Evolutionary conservation across 371 early-diverging fungal genomes (phyloP), one percentile per base, ranked within the genome.

Genomic region (Smittium mucronatum): DNA sequence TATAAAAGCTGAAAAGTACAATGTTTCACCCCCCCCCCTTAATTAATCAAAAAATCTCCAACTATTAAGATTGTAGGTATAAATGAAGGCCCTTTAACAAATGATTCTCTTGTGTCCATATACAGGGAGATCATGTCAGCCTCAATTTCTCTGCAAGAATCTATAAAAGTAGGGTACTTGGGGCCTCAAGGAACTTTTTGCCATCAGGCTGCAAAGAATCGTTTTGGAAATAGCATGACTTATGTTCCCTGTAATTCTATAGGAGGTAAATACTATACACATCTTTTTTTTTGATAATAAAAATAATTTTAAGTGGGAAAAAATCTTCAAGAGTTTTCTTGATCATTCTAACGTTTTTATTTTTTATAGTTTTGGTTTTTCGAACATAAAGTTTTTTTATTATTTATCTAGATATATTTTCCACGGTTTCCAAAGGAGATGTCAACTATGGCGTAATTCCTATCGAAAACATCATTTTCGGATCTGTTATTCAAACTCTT

Each of bases 101-200:
- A 87, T 67, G 87, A 89, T 17, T 85, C 88, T 0, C 77, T 93
- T 5, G 84, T 87, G 67, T 86, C 93, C 31, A 93, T 94, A 58
- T 94, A 90, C 75, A 84, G 92, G 64, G 95, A 93, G 81, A 89
- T 93, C 76, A 93, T 93, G 92, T 92, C 93, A 0, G 92, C 93
- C 0, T 90, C 92, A 11, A 90, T 93, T 70, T 88, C 91, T 2
- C 81, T 93, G 32, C 91, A 61, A 32, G 63, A 61, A n/a, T 30
- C 16, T 32, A 33, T 65, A 2, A 65, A 33, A 34, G 85, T 97
- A 33, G 93, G 92, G 25, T 95, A 89, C 73, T 84, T 97, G 17
- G 97, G 97, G 2, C 95, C 97, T 2, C 82, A 85, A 1, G 97
- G 95, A 34, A 89, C 93, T n/a, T 94, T 90, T 79, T 85, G 94